phyloP scores from a whole-genome alignment of 192 early-diverging fungal species.

The Piromyces finnis region DNA sequence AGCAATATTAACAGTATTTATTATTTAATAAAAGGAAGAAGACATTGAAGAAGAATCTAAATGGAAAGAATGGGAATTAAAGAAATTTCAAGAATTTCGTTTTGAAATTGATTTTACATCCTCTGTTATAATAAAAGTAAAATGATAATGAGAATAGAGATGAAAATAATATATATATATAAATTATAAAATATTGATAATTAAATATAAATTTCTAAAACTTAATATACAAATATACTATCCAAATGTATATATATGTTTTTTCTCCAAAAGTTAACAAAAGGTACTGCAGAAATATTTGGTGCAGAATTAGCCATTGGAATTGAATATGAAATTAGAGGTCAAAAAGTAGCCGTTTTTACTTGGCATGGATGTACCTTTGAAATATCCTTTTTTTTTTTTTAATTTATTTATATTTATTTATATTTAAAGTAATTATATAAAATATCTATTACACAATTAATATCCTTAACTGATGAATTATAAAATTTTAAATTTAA shows the following conservation, averaged over 20 bases:
- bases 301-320: constrained; percentile 80
- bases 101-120: constrained; percentile 67
- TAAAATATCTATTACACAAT: too few relatives aligned
- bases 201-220: too few relatives aligned
- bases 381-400: constrained; percentile 12
- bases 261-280: constrained; percentile 24
- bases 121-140: constrained; percentile 53
- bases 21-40: neutral
- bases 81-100: constrained; percentile 71
- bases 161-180: too few relatives aligned
- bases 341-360: constrained; percentile 74
- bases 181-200: too few relatives aligned
- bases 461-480: too few relatives aligned
- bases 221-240: too few relatives aligned
- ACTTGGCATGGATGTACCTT: constrained; percentile 81
- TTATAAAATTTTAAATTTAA: too few relatives aligned
- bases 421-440: constrained; percentile 1
- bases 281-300: constrained; percentile 82
- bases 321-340: constrained; percentile 57
- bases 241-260: too few relatives aligned
- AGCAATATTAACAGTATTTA: too few relatives aligned
- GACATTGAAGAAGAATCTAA: neutral
- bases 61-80: constrained; percentile 40
- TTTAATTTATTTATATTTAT: constrained; percentile 1
- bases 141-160: neutral